Evolutionary conservation across 768 basidiomycete species (phyloP), one percentile per base, ranked within the genome.

Genomic region (Tephrocybe sp.): DNA sequence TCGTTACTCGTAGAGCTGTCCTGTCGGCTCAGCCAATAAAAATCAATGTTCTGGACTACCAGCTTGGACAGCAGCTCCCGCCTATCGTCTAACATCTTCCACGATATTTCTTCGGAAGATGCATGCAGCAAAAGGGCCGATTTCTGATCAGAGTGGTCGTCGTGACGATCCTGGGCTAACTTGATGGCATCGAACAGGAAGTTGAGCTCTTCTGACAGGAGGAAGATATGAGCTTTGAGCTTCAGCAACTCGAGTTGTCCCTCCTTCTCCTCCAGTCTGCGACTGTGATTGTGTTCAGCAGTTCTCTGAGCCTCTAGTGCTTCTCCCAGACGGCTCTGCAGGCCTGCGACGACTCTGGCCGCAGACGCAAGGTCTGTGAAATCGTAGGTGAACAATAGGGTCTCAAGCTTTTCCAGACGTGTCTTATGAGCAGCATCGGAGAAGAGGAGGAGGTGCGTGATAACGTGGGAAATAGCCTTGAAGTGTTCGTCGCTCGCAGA

Each of bases 381-480:
- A 69, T 96, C 94, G 66, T 94, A 93, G 9, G 85, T 85, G 64
- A 93, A 90, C 16, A 92, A 72, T 49, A 95, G 76, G 1, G 82
- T 86, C 68, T 96, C 89, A 35, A 97, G 69, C 58, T 82, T 83
- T 56, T 93, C 85, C 52, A 86, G 67, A 12, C 88, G 84, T 28
- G 78, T 81, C 61, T 90, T 88, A 61, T 92, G 89, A 1, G 83
- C 83, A 9, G 88, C 86, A 63, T 98, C 92, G 15, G 89, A 86
- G 67, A 95, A 93, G n/a, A 96, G 80, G 11, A 98, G 69, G 11
- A 98, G 75, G 58, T 93, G 82, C 19, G 87, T 90, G 55, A 96
- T 84, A 57, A 95, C 82, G 63, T 87, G 86, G 51, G 92, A 92
- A 47, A 97, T 87, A 11, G 85, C 85, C 54, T 84, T 76, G 68